phyloP scores from a whole-genome alignment of 2,329 filamentous ascomycete species.

The Trichoderma sp. region DNA sequence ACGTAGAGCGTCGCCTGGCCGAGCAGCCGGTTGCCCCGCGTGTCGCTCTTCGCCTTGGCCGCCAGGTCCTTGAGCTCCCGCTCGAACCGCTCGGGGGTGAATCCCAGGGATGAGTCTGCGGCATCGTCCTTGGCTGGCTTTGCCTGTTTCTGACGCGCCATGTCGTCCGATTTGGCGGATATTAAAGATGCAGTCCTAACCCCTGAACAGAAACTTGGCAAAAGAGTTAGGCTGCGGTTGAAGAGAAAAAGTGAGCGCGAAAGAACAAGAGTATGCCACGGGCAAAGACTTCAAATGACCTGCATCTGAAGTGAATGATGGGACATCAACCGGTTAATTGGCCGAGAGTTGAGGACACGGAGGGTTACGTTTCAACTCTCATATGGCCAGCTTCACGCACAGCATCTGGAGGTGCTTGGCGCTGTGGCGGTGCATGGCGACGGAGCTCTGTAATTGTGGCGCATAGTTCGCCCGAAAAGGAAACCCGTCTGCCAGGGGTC shows the following conservation, averaged over 20 bases:
- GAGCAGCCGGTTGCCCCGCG: conserved; percentile 39
- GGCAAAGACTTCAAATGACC: conserved; percentile 39
- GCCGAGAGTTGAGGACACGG: background rate
- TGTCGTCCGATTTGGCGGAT: background rate
- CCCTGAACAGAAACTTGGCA: background rate
- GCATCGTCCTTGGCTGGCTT: conserved; percentile 1
- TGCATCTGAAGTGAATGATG: conserved; percentile 37
- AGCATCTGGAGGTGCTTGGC: conserved; percentile 17
- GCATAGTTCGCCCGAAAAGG: background rate
- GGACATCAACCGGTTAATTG: conserved; percentile 27
- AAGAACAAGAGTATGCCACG: background rate
- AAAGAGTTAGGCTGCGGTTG: background rate
- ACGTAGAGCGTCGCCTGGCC: conserved; percentile 48
- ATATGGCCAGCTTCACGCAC: background rate
- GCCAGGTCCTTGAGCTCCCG: conserved; percentile 57
- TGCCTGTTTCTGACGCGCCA: conserved; percentile 11
- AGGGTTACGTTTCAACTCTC: conserved; percentile 30
- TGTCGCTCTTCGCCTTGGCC: conserved; percentile 44
- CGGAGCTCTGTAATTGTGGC: background rate
- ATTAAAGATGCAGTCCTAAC: too few species aligned
- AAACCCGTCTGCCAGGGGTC: background rate
- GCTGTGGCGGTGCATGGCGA: conserved; percentile 16
- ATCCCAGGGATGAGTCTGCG: conserved; percentile 36
- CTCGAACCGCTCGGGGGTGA: conserved; percentile 57
- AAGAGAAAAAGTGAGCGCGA: background rate